Conservation (phyloP, 192 early-diverging fungal genomes). For the Coemansia sp. region DNA sequence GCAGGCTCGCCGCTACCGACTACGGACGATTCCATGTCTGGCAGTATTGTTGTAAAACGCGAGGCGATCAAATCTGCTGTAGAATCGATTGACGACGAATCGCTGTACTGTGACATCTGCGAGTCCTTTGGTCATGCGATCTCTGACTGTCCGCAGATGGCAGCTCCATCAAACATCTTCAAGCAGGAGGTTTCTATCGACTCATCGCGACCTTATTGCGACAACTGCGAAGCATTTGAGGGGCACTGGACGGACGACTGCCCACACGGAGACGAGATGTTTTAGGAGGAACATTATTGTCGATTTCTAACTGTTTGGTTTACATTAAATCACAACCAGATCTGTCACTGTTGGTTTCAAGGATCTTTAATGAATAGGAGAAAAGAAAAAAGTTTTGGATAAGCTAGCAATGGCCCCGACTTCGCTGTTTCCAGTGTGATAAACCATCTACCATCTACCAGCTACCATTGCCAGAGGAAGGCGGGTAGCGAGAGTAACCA, state of each 20-base stretch:
- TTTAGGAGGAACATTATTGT: conserved; percentile 33
- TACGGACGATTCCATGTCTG: neutral
- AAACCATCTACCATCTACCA: conserved; percentile 5
- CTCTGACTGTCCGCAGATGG: conserved; percentile 56
- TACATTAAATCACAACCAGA: too few relatives aligned
- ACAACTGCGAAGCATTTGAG: conserved; percentile 72
- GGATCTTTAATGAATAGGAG: too few relatives aligned
- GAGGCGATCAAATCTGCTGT: conserved; percentile 8
- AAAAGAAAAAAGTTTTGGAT: neutral
- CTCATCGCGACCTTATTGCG: conserved; percentile 60
- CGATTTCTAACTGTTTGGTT: neutral
- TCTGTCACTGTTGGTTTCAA: too few relatives aligned
- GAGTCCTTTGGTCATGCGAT: conserved; percentile 64
- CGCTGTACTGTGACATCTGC: conserved; percentile 66
- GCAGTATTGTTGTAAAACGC: neutral
- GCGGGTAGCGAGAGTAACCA: conserved; percentile 29
- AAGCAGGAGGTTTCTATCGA: conserved; percentile 35
- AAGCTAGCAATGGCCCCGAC: neutral
- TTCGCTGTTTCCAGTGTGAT: too few relatives aligned
- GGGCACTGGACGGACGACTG: conserved; percentile 71
- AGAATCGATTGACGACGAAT: conserved; percentile 25
- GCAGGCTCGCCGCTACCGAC: conserved; percentile 4
- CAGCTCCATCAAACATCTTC: conserved; percentile 20
- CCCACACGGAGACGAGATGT: conserved; percentile 69
- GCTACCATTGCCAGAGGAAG: conserved; percentile 20